A percentile compares a stretch with the other conserved stretches of the same genome.
These are phyloP conservation scores for Dimocarpus longan DNA, from an alignment of 345 rosid species.

Conservation along the genomic window DNA sequence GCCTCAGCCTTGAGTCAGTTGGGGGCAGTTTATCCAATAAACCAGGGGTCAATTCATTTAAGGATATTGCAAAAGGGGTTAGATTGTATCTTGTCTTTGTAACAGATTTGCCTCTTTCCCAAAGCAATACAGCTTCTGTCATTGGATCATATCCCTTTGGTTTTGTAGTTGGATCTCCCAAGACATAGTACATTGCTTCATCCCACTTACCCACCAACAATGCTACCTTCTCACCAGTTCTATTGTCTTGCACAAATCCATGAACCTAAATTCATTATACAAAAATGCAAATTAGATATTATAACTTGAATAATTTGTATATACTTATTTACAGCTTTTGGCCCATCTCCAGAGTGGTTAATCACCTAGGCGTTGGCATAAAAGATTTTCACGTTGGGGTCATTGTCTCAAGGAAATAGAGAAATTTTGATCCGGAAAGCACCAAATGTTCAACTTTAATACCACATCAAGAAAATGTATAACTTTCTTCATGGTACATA, in stretches of 20 bases:
- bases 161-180: constrained; percentile 85
- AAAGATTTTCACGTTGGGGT: background rate
- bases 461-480: background rate
- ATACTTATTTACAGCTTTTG: background rate
- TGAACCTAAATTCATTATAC: constrained; percentile 59
- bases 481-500: background rate
- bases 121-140: constrained; percentile 90
- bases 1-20: constrained; percentile 96
- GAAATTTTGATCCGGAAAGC: background rate
- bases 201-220: constrained; percentile 98
- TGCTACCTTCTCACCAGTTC: constrained; percentile 97
- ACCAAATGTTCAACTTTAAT: background rate
- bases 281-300: background rate
- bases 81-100: constrained; percentile 96
- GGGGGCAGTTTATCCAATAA: constrained; percentile 81
- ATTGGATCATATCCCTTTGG: constrained; percentile 97
- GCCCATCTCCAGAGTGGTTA: background rate
- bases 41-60: constrained; percentile 84
- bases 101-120: constrained; percentile 79
- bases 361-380: background rate
- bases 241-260: constrained; percentile 94
- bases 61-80: constrained; percentile 86
- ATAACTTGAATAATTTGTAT: background rate
- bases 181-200: constrained; percentile 91
- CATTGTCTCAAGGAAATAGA: background rate